A percentile compares a stretch with the other conserved stretches of the same genome.
Evolutionary conservation across 352 stramenopile genomes (phyloP).

Genomic region (Plasmopara viticola): DNA sequence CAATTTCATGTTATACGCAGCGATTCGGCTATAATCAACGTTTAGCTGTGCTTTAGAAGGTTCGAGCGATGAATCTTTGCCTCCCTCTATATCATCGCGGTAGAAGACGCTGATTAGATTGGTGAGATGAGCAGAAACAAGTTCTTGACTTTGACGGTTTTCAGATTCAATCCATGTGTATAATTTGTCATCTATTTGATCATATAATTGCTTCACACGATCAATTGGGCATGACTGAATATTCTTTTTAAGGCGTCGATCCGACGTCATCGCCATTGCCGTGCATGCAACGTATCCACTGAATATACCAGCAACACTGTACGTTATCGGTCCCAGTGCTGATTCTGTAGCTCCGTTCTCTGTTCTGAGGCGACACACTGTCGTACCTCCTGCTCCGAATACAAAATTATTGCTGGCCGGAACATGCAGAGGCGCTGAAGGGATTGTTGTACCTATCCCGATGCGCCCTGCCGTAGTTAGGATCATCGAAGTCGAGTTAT

Average conservation of each 20-base stretch:
- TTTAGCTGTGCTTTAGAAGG: conserved; percentile 5
- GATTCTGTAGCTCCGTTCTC: too few species aligned
- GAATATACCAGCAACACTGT: too few species aligned
- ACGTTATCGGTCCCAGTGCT: too few species aligned
- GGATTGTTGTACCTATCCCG: too few species aligned
- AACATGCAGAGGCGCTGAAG: too few species aligned
- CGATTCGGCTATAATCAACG: conserved; percentile 10
- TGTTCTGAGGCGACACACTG: too few species aligned
- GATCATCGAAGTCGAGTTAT: too few species aligned
- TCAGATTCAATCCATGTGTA: not conserved
- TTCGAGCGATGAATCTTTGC: conserved; percentile 7
- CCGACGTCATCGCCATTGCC: not conserved
- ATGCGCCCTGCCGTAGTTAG: too few species aligned
- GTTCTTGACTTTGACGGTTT: not conserved
- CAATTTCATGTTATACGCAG: conserved; percentile 10
- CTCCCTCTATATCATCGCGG: conserved; percentile 8
- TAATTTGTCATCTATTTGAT: not conserved
- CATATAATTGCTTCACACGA: not conserved
- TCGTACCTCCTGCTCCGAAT: too few species aligned
- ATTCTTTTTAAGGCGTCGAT: not conserved
- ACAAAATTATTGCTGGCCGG: too few species aligned
- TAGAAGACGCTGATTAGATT: conserved; percentile 10
- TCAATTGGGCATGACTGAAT: not conserved
- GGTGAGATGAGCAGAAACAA: conserved; percentile 9
- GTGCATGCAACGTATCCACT: not conserved